phyloP scores from a whole-genome alignment of 225 moss, liverwort and hornwort species.

The Pleurozium schreberi region DNA sequence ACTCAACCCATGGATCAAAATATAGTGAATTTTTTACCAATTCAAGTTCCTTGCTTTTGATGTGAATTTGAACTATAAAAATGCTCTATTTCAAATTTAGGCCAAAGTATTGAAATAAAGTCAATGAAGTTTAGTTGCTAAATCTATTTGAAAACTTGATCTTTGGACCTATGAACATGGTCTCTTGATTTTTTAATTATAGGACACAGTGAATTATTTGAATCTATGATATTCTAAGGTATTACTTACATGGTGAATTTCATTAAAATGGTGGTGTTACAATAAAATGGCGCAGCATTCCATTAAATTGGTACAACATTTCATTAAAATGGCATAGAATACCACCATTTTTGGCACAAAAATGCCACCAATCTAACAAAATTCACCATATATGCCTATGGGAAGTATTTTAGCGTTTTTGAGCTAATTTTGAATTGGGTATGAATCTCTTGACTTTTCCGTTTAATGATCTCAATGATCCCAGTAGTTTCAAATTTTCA shows the following conservation, averaged over 20 bases:
- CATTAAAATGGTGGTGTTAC: too few relatives aligned
- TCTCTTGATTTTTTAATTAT: neutral
- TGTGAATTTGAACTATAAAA: neutral
- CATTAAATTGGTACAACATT: too few relatives aligned
- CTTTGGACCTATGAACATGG: too few relatives aligned
- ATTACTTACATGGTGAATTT: neutral
- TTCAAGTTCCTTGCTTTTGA: accelerated
- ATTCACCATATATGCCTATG: too few relatives aligned
- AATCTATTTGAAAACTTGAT: neutral
- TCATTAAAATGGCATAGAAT: too few relatives aligned
- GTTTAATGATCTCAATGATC: neutral
- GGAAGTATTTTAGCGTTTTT: too few relatives aligned
- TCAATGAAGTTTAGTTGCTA: neutral
- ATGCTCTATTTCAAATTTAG: accelerated
- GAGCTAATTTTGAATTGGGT: neutral
- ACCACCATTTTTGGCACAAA: too few relatives aligned
- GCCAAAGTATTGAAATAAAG: neutral
- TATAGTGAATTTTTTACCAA: neutral
- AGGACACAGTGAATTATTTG: neutral
- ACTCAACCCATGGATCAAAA: accelerated
- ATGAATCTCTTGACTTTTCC: neutral
- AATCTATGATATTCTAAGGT: neutral
- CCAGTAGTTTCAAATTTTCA: neutral
- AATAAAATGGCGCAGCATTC: too few relatives aligned
- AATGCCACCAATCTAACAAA: too few relatives aligned